phyloP scores from a whole-genome alignment of 108 stramenopile genomes.

The Phaeodactylum tricornutum region DNA sequence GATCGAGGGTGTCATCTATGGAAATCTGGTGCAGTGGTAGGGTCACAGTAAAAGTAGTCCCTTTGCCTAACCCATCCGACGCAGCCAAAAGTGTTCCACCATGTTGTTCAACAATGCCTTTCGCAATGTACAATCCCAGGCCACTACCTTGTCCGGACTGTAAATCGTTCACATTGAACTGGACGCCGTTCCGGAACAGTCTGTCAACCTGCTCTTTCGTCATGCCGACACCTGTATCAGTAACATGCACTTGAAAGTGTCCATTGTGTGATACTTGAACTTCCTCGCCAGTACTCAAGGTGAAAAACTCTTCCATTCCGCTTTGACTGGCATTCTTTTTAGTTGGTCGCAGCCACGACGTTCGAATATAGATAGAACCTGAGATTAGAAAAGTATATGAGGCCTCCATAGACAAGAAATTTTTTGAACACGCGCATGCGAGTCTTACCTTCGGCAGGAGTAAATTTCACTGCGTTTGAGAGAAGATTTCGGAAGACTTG shows the following conservation, averaged over 20 bases:
- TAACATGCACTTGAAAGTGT: slow-evolving; percentile 20
- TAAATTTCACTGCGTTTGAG: slow-evolving; percentile 57
- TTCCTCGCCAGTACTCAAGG: neutral
- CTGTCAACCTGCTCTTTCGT: slow-evolving; percentile 20
- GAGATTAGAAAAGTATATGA: neutral
- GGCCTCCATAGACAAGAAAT: too few species aligned
- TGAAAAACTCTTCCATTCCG: neutral
- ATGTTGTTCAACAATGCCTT: slow-evolving; percentile 53
- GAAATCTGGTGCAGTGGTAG: slow-evolving; percentile 31
- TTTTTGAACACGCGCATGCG: too few species aligned
- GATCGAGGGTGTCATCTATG: neutral
- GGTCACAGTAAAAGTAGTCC: slow-evolving; percentile 33
- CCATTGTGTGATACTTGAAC: slow-evolving; percentile 4
- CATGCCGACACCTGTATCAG: slow-evolving; percentile 53
- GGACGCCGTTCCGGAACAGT: slow-evolving; percentile 48
- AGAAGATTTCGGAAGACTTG: slow-evolving; percentile 45
- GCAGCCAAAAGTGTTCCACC: slow-evolving; percentile 22
- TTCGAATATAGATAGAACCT: neutral
- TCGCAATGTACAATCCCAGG: slow-evolving; percentile 52
- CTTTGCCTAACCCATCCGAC: slow-evolving; percentile 37
- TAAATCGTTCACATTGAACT: slow-evolving; percentile 52
- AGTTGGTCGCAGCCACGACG: too few species aligned
- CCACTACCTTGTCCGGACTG: slow-evolving; percentile 60
- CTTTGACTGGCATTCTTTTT: neutral
- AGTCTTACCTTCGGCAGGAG: slow-evolving; percentile 6